A percentile compares a stretch with the other conserved stretches of the same genome.
These are phyloP conservation scores for Lavandula angustifolia DNA, from an alignment of 257 asterid species.

Conservation along the genomic window DNA sequence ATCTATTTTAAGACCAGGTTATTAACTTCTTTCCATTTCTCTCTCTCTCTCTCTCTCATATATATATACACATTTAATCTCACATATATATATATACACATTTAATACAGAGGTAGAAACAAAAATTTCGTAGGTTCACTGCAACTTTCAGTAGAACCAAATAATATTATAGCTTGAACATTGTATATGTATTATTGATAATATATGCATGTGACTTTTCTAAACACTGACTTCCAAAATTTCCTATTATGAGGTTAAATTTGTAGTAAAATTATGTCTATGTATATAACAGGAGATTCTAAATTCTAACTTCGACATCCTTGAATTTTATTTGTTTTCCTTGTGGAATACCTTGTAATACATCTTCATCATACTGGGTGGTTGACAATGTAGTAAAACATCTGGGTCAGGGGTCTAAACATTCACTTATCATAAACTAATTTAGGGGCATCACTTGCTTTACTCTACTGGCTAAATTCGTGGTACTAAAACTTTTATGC, in stretches of 20 bases:
- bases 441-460: not conserved
- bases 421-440: not conserved
- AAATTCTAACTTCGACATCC: not conserved
- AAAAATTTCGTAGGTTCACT: not conserved
- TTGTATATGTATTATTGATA: constrained; percentile 3
- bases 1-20: not conserved
- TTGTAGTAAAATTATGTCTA: not conserved
- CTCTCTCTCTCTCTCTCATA: not conserved
- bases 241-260: not conserved
- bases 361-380: not conserved
- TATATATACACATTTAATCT: too few species aligned
- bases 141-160: not conserved
- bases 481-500: not conserved
- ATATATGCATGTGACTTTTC: not conserved
- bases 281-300: not conserved
- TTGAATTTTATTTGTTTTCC: not conserved
- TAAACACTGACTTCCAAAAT: not conserved
- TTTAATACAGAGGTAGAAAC: not conserved
- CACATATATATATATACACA: too few species aligned
- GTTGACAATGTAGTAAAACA: not conserved
- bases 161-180: not conserved
- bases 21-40: not conserved
- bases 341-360: not conserved
- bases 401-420: constrained; percentile 4
- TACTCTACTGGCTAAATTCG: constrained; percentile 13